These are phyloP conservation scores for Salix arbutifolia DNA, from an alignment of 345 rosid species.

Conservation along the genomic window DNA sequence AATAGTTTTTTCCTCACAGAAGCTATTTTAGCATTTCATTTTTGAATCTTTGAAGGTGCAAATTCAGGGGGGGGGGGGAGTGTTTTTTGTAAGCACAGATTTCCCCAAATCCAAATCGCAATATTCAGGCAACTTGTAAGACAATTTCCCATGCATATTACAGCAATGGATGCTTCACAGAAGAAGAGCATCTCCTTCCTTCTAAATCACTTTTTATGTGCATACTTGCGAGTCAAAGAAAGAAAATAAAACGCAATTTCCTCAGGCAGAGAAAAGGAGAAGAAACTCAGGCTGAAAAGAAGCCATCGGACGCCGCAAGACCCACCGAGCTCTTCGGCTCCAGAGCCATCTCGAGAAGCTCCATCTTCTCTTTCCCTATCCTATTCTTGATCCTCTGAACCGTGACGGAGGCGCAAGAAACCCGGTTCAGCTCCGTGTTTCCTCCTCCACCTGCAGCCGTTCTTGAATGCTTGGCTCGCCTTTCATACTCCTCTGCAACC, in stretches of 20 bases:
- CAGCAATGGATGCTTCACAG: background rate
- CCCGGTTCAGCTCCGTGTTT: background rate
- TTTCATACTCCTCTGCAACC: constrained; percentile 61
- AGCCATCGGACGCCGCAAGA: constrained; percentile 41
- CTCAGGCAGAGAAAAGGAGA: background rate
- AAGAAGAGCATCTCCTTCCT: background rate
- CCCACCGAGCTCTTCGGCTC: constrained; percentile 37
- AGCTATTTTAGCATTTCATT: too few species aligned
- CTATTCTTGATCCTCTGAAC: constrained; percentile 15
- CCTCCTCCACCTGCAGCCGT: constrained; percentile 1
- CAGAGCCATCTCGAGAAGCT: constrained; percentile 16
- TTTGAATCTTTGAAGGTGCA: too few species aligned
- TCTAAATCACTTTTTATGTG: background rate
- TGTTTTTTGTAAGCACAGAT: too few species aligned
- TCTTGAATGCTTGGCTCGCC: constrained; percentile 35
- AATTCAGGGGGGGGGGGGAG: too few species aligned
- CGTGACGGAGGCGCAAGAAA: background rate
- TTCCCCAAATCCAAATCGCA: background rate
- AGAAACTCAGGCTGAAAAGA: constrained; percentile 39
- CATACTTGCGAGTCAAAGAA: background rate
- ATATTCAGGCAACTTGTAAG: background rate
- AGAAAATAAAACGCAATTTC: background rate
- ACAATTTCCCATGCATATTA: background rate
- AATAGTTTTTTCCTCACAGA: too few species aligned
- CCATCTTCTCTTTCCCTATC: background rate